These are phyloP conservation scores for Lachnellula cervina DNA, from an alignment of 2,329 filamentous ascomycete genomes.

Conservation along the genomic window DNA sequence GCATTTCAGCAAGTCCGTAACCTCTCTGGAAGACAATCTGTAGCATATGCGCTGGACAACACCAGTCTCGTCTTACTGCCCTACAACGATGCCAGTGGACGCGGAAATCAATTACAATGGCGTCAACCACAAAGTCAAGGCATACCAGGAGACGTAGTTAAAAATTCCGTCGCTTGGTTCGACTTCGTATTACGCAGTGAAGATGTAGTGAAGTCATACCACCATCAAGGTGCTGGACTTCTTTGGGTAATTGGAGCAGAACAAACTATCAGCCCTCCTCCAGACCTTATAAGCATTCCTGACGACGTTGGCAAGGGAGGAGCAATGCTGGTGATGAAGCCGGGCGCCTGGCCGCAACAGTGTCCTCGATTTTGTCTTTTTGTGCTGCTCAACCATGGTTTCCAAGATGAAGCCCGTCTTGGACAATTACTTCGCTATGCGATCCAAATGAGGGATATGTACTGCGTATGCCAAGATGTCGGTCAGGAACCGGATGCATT, in stretches of 20 bases:
- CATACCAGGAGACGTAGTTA: neutral
- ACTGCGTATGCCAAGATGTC: neutral
- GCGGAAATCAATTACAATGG: constrained; percentile 1
- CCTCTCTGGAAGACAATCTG: constrained; percentile 1
- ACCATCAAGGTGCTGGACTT: neutral
- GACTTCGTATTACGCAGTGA: neutral
- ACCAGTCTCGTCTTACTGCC: neutral
- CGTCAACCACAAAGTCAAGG: constrained; percentile 1
- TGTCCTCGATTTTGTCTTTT: constrained; percentile 10
- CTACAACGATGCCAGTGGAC: neutral
- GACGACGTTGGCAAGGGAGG: neutral
- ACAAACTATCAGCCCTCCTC: neutral
- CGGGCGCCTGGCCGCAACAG: neutral
- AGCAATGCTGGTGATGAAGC: constrained; percentile 1
- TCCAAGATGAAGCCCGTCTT: neutral
- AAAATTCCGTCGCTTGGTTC: neutral
- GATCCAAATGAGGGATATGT: neutral
- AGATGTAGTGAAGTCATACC: neutral
- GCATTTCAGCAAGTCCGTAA: constrained; percentile 3
- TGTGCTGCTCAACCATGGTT: constrained; percentile 1
- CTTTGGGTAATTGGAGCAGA: neutral
- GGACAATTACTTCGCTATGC: neutral
- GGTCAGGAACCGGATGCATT: neutral
- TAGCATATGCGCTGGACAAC: constrained; percentile 1
- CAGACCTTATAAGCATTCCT: neutral